phyloP scores from a whole-genome alignment of 2,329 filamentous ascomycete species.

The Colletotrichum falcatum region DNA sequence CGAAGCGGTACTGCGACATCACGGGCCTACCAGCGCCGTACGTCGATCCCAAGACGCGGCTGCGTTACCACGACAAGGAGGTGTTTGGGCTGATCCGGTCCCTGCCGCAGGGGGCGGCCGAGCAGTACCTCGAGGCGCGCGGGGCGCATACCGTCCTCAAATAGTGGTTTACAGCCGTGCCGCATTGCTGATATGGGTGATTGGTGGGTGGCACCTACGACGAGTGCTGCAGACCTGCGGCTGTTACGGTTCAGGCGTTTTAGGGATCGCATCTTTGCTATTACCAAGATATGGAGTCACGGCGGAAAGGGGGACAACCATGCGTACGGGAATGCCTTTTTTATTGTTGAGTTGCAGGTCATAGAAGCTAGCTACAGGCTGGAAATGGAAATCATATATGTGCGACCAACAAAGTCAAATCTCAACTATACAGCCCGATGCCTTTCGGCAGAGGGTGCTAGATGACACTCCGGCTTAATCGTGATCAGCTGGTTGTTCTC shows the following conservation, averaged over 20 bases:
- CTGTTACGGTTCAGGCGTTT: constrained; percentile 16
- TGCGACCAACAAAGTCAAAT: constrained; percentile 97
- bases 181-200: not conserved
- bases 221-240: not conserved
- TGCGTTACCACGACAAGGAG: constrained; percentile 94
- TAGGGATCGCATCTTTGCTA: not conserved
- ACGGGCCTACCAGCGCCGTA: constrained; percentile 94
- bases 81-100: constrained; percentile 86
- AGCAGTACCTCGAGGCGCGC: constrained; percentile 89
- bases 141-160: constrained; percentile 95
- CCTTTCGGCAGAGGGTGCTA: constrained; percentile 85
- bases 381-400: constrained; percentile 57
- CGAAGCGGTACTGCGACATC: constrained; percentile 94
- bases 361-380: not conserved
- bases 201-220: not conserved
- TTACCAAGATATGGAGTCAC: not conserved
- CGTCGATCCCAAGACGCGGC: constrained; percentile 91
- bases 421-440: constrained; percentile 83
- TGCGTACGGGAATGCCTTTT: not conserved
- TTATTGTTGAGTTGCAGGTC: not conserved
- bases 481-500: constrained; percentile 82
- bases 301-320: not conserved
- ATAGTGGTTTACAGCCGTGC: constrained; percentile 53
- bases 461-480: constrained; percentile 99
- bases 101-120: constrained; percentile 83